Percentiles rank a stretch among this genome's conserved stretches.
Evolutionary conservation across 176 grass and related monocot species (phyloP).

Genomic region (Panicum miliaceum): DNA sequence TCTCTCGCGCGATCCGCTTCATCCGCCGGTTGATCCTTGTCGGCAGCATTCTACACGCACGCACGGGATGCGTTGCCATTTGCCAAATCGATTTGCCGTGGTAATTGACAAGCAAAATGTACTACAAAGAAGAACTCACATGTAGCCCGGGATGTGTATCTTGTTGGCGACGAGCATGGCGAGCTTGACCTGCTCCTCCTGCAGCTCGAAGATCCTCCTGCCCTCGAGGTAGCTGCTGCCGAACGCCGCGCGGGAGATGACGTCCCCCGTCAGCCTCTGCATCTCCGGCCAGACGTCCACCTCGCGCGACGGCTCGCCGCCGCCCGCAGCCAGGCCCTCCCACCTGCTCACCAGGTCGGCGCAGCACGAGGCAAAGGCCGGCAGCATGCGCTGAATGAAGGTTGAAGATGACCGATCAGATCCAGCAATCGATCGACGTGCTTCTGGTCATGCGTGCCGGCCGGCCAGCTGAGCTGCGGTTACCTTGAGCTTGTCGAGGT

Average conservation of each 20-base stretch:
- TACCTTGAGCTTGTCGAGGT: conserved; percentile 61
- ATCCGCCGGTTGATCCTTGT: conserved; percentile 41
- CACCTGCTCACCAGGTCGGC: conserved; percentile 47
- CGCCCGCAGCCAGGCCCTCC: conserved; percentile 16
- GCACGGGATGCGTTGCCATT: background rate
- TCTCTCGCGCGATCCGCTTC: conserved; percentile 44
- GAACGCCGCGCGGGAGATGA: conserved; percentile 62
- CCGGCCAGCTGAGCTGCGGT: background rate
- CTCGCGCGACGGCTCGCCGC: conserved; percentile 4
- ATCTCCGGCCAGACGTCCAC: conserved; percentile 59
- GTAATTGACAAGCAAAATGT: background rate
- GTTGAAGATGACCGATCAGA: background rate
- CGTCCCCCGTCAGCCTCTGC: conserved; percentile 47
- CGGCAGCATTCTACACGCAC: conserved; percentile 31
- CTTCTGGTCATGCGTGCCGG: too few relatives aligned
- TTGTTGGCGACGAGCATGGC: conserved; percentile 6
- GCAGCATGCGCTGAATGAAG: conserved; percentile 41
- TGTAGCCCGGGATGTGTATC: conserved; percentile 47
- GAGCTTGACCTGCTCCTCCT: conserved; percentile 43
- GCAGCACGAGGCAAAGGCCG: conserved; percentile 47
- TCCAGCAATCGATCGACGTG: background rate
- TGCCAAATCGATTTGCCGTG: background rate
- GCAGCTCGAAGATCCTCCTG: conserved; percentile 51
- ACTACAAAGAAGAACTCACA: conserved; percentile 41
- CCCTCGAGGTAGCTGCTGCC: conserved; percentile 61